Evolutionary conservation across 1,284 basidiomycete genomes (phyloP), one percentile per base, ranked within the genome.

Genomic region (Puccinia horiana): DNA sequence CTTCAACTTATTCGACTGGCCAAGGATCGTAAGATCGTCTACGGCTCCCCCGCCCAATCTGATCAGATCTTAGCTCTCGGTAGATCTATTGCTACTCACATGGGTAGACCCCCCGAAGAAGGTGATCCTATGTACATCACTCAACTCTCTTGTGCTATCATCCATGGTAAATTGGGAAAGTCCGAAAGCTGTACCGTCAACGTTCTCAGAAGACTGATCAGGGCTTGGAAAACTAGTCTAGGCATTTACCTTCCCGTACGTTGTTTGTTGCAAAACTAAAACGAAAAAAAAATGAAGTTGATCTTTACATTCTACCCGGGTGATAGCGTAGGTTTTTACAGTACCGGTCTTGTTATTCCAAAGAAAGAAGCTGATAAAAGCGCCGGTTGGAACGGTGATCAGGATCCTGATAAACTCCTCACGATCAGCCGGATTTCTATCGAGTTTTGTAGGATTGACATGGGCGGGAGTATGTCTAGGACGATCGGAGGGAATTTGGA

Each of bases 241-340:
- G 81, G 83, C 65, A 87, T 88, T 84, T 88, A 88, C 83, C 80
- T 88, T 23, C 87, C 87, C 11, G 87, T 87, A n/a, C 35, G 84
- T 26, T 23, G 18, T 69, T 23, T 72, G 8, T 8, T 14, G 32
- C 8, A 44, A 20, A 49, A 5, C 37, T 11, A 29, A 9, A 9
- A 20, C n/a, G 18, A 37, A 37, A 23, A 23, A 69, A 35, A 35
- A 16, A 20, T 26, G 65, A 29, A 42, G 18, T 4, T 26, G 23
- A 72, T 72, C 29, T 32, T 26, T 32, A 5, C 11, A 32, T 65
- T 35, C 12, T 32, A 18, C 47, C 47, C 32, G 26, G 20, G n/a
- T 29, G 32, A 52, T 49, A 44, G 35, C 26, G 32, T 73, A 83
- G 83, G 84, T 84, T 0, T 87, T 88, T 79, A 84, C 86, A 44